Evolutionary conservation across 1,284 basidiomycete species (phyloP).

Genomic region (Trametes pubescens): DNA sequence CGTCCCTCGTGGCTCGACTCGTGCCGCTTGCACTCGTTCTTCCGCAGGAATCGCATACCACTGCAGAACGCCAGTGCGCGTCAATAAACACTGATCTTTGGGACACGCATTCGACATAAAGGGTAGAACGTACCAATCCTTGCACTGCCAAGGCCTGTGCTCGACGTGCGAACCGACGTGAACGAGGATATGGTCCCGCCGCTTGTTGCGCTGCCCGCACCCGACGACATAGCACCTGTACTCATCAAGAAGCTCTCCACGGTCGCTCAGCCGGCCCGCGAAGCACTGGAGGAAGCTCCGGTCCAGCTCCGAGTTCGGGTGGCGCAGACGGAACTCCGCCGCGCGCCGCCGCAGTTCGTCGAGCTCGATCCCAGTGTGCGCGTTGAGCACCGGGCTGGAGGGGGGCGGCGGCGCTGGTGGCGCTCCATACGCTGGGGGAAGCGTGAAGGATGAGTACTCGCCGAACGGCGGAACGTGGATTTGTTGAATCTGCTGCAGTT

Average conservation of each 20-base stretch:
- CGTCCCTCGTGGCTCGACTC: slow-evolving; percentile 66
- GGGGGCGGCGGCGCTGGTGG: neutral
- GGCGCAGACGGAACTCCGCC: slow-evolving; percentile 55
- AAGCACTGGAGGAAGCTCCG: slow-evolving; percentile 69
- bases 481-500: slow-evolving; percentile 13
- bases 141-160: slow-evolving; percentile 68
- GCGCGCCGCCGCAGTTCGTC: slow-evolving; percentile 62
- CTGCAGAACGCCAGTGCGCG: slow-evolving; percentile 41
- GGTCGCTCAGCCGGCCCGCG: slow-evolving; percentile 65
- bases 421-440: neutral
- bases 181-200: slow-evolving; percentile 74
- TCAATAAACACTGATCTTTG: slow-evolving; percentile 18
- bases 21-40: slow-evolving; percentile 79
- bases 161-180: slow-evolving; percentile 76
- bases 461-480: slow-evolving; percentile 6
- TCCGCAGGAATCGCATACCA: slow-evolving; percentile 67
- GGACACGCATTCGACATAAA: slow-evolving; percentile 1
- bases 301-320: slow-evolving; percentile 64
- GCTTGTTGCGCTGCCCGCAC: slow-evolving; percentile 69
- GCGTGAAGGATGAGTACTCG: neutral
- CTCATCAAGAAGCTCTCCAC: slow-evolving; percentile 63
- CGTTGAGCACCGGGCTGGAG: slow-evolving; percentile 46
- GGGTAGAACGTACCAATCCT: slow-evolving; percentile 56
- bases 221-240: slow-evolving; percentile 71
- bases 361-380: slow-evolving; percentile 64